A percentile compares a stretch with the other conserved stretches of the same genome.
phyloP scores from a whole-genome alignment of 2,329 filamentous ascomycete genomes.

The Monosporascus sp. region DNA sequence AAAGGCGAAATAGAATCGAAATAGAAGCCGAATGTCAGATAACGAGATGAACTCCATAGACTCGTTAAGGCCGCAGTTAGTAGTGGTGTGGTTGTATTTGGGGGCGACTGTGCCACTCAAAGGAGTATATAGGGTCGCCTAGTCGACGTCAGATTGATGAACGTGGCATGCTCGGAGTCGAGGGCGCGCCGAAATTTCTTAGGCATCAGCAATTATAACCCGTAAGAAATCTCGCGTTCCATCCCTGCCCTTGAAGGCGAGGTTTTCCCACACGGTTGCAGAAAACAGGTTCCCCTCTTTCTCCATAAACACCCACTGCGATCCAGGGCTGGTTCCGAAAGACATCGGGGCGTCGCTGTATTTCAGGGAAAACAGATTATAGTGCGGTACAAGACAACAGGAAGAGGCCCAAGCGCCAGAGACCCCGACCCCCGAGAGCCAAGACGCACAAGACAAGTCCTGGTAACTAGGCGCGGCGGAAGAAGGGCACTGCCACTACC shows the following conservation, averaged over 20 bases:
- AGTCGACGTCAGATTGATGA: background rate
- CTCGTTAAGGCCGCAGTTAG: background rate
- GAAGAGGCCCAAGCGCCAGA: constrained; percentile 9
- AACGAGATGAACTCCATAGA: background rate
- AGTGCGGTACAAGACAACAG: constrained; percentile 11
- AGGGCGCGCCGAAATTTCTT: background rate
- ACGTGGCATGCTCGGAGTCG: background rate
- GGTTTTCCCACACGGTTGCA: background rate
- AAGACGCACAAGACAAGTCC: background rate
- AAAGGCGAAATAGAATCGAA: background rate
- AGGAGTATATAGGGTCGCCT: background rate
- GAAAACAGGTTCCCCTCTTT: background rate
- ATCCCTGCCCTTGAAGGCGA: background rate
- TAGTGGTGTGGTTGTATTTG: background rate
- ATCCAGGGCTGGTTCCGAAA: background rate
- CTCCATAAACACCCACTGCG: background rate
- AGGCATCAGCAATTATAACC: background rate
- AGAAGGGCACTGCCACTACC: background rate
- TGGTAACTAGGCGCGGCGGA: background rate
- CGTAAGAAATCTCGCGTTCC: background rate
- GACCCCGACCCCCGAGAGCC: constrained; percentile 12
- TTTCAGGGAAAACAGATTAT: constrained; percentile 16
- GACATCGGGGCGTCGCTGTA: constrained; percentile 26
- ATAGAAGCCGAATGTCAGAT: background rate
- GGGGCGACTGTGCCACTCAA: background rate